A percentile compares a stretch with the other conserved stretches of the same genome.
These are phyloP conservation scores for Backusella morwellensis DNA, from an alignment of 192 early-diverging fungal genomes.

Conservation along the genomic window DNA sequence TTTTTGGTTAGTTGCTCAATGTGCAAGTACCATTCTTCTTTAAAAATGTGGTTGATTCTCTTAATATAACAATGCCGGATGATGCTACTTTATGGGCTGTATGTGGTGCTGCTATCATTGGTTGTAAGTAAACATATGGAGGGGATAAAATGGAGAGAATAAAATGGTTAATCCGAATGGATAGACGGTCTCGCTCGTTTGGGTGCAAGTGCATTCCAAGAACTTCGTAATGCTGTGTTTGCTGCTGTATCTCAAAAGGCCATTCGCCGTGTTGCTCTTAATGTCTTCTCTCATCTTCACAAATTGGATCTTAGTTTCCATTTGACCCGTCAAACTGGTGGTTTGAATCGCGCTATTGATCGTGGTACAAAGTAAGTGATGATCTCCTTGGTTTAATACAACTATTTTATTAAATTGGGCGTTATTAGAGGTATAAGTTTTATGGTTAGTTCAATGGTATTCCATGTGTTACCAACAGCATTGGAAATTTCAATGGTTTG, in stretches of 20 bases:
- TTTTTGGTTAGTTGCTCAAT: constrained; percentile 60
- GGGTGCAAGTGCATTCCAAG: constrained; percentile 78
- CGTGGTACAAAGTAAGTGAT: constrained; percentile 69
- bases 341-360: constrained; percentile 94
- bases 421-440: constrained; percentile 86
- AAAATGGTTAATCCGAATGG: not conserved
- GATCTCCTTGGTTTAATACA: not conserved
- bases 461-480: constrained; percentile 92
- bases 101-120: constrained; percentile 90
- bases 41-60: constrained; percentile 87
- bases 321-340: constrained; percentile 92
- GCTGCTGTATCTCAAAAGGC: constrained; percentile 92
- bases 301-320: constrained; percentile 91
- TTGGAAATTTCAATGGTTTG: constrained; percentile 97
- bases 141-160: too few relatives aligned
- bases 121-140: constrained; percentile 39
- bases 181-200: constrained; percentile 86
- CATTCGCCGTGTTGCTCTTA: constrained; percentile 80
- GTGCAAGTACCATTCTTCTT: constrained; percentile 96
- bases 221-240: constrained; percentile 93
- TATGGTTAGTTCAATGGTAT: constrained; percentile 90
- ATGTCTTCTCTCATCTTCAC: constrained; percentile 91
- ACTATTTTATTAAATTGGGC: constrained; percentile 18
- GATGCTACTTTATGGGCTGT: constrained; percentile 70
- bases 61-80: constrained; percentile 67